Base-by-base conservation (phyloP, 176 grass and related monocot species). In the Triticum dicoccoides region DNA sequence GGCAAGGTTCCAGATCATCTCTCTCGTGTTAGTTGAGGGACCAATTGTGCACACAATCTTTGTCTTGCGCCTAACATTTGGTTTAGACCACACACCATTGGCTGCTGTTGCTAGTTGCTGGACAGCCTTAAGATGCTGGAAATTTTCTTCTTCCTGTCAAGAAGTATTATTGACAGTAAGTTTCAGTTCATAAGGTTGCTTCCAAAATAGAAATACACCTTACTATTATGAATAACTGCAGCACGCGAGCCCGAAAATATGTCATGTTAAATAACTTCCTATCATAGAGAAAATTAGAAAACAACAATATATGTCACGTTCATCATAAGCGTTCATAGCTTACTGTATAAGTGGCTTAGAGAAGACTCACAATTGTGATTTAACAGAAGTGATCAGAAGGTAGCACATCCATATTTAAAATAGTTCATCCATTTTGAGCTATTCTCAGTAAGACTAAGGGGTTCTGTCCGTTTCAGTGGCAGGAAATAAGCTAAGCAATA, bases 21-120 rank as follows among this genome's bases (percentile, higher is more conserved):
- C 92, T 78, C 68, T 94, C 27, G 97, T 96, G 89, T 99, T 93
- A 74, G 97, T 99, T 15, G 97, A 94, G 18, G 97, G 97, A 56
- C 94, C 97, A 14, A 99, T 99, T n/a, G 94, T 99, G 88, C 97
- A 99, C 54, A 94, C 92, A 3, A 99, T 99, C 90, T 99, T 96
- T 9, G 97, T 99, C 90, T 99, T 94, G 82, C 97, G 94, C 59
- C 89, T 90, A 76, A 94, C 94, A 80, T 93, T 96, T 35, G 94
- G 97, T 68, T 94, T 99, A 76, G 94, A 90, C 92, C 90, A 94
- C 30, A 93, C 85, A 69, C 92, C 88, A 76, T 84, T 87, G 8
- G 89, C 41, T 69, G 83, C 61, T 39, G 92, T 85, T 73, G 92
- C 89, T 30, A 88, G 67, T 65, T 94, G 89, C 63, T 93, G 94